A percentile compares a stretch with the other conserved stretches of the same genome.
phyloP scores from a whole-genome alignment of 176 grass and related monocot species.

The Avena insularis region DNA sequence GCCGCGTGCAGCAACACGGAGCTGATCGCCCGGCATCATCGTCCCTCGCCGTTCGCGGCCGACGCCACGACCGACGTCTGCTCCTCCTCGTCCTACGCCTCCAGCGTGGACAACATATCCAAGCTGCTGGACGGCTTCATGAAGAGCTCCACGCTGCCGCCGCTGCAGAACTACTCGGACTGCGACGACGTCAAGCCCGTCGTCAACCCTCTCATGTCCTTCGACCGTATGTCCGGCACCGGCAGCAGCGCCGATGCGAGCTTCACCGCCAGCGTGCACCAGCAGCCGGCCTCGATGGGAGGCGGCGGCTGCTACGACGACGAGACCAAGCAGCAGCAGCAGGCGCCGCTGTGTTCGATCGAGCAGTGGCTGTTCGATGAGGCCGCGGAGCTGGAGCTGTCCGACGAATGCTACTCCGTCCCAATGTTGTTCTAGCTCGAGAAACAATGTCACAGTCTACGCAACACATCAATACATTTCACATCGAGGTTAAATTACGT shows the following conservation, averaged over 20 bases:
- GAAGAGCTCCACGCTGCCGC: conserved; percentile 43
- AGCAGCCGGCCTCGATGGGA: conserved; percentile 13
- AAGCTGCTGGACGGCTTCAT: conserved; percentile 75
- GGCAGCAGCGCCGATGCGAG: not conserved
- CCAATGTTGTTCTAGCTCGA: conserved; percentile 49
- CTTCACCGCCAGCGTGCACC: conserved; percentile 24
- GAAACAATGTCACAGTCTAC: not conserved
- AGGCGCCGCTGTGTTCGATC: conserved; percentile 58
- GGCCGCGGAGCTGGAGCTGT: conserved; percentile 52
- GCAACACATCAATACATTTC: conserved; percentile 21
- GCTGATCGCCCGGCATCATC: conserved; percentile 19
- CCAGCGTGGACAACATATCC: conserved; percentile 89
- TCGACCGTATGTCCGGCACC: conserved; percentile 32
- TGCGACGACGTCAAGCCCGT: conserved; percentile 37
- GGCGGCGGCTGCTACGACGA: not conserved
- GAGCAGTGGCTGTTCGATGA: conserved; percentile 88
- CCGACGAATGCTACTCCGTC: conserved; percentile 55
- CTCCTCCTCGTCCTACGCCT: conserved; percentile 60
- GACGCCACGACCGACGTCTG: not conserved
- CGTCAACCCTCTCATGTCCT: conserved; percentile 40
- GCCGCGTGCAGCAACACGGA: not conserved
- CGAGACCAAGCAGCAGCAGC: conserved; percentile 22
- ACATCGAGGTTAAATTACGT: conserved; percentile 13
- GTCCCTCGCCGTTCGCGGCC: conserved; percentile 37
- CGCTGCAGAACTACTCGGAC: conserved; percentile 23